Conservation (phyloP, 371 early-diverging fungal genomes). For the Phascolomyces articulosus region DNA sequence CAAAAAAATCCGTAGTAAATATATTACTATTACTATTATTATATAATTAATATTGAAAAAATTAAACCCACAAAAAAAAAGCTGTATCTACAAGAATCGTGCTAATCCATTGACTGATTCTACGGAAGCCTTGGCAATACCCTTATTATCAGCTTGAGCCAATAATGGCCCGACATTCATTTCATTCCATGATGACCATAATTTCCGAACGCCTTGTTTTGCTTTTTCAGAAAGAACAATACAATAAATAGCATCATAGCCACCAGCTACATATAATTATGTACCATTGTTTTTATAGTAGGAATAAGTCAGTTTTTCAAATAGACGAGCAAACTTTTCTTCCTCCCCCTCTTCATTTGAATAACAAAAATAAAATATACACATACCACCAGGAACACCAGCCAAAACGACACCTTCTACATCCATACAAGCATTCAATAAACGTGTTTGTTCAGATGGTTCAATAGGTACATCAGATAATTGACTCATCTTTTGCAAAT, state of each 20-base stretch:
- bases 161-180: conserved; percentile 80
- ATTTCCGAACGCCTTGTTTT: conserved; percentile 46
- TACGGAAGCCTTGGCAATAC: conserved; percentile 34
- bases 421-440: conserved; percentile 79
- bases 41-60: neutral
- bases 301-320: too few species aligned
- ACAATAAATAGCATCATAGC: conserved; percentile 95
- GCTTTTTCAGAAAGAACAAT: conserved; percentile 63
- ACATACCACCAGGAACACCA: conserved; percentile 92
- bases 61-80: neutral
- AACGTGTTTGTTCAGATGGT: conserved; percentile 81
- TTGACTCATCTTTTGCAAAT: conserved; percentile 76
- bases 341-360: too few species aligned
- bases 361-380: neutral
- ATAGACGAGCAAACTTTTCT: too few species aligned
- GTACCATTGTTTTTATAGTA: too few species aligned
- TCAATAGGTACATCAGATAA: conserved; percentile 86
- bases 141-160: conserved; percentile 57
- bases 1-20: too few species aligned
- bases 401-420: conserved; percentile 86
- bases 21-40: neutral
- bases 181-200: conserved; percentile 77
- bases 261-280: conserved; percentile 77
- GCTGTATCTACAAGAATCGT: conserved; percentile 2
- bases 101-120: conserved; percentile 33